A percentile compares a stretch with the other conserved stretches of the same genome.
These are phyloP conservation scores for Sequoiadendron giganteum DNA, from an alignment of 75 land plant genomes.

Conservation along the genomic window DNA sequence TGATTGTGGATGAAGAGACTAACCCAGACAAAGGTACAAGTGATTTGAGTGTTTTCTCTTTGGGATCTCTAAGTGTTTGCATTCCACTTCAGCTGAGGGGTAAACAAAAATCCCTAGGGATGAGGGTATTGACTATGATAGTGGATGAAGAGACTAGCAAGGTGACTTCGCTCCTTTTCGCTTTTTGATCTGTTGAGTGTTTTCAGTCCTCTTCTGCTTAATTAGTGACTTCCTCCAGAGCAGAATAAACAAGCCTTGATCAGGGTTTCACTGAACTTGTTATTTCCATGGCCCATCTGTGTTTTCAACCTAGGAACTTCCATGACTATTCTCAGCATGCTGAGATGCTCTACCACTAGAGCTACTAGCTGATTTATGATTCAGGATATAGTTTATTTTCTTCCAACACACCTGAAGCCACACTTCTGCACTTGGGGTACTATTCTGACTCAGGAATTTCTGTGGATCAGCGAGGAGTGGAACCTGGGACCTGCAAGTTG, in stretches of 20 bases:
- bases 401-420: not conserved
- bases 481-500: not conserved
- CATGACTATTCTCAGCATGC: not conserved
- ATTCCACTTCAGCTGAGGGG: conserved; percentile 10
- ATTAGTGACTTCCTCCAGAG: not conserved
- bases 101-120: conserved; percentile 62
- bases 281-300: not conserved
- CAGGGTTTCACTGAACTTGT: not conserved
- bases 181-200: not conserved
- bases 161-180: not conserved
- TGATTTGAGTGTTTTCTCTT: not conserved
- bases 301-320: not conserved
- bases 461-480: not conserved
- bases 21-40: conserved; percentile 1
- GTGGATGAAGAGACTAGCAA: not conserved
- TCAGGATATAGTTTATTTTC: not conserved
- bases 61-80: not conserved
- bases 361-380: not conserved
- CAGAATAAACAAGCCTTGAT: not conserved
- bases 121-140: not conserved
- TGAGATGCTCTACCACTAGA: not conserved
- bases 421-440: not conserved
- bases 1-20: not conserved
- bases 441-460: not conserved
- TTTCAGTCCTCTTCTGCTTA: not conserved